A percentile compares a stretch with the other conserved stretches of the same genome.
Conservation (phyloP, 306 rosid species). For the Carpinus fangiana region DNA sequence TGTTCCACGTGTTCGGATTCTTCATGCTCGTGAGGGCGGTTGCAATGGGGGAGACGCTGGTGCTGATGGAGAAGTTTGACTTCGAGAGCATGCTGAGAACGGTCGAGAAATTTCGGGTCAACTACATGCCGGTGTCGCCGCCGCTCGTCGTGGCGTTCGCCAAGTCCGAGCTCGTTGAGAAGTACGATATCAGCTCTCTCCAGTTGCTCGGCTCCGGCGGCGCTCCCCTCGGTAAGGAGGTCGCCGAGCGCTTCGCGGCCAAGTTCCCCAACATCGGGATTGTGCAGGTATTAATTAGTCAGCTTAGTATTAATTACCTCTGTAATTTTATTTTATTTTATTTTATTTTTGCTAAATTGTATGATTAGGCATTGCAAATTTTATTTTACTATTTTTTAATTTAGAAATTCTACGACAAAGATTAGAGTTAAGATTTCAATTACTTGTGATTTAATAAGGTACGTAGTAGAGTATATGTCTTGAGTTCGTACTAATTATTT, state of each 20-base stretch:
- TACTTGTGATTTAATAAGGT: too few relatives aligned
- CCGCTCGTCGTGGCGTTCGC: slow-evolving; percentile 68
- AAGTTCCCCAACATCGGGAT: slow-evolving; percentile 61
- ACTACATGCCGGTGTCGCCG: slow-evolving; percentile 76
- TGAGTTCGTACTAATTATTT: too few relatives aligned
- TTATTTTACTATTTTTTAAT: too few relatives aligned
- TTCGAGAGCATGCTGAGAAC: slow-evolving; percentile 63
- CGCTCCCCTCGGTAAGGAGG: slow-evolving; percentile 74
- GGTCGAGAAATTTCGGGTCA: slow-evolving; percentile 56
- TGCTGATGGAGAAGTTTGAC: slow-evolving; percentile 68
- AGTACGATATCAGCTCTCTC: slow-evolving; percentile 70
- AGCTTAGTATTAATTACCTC: too few relatives aligned
- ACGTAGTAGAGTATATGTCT: too few relatives aligned
- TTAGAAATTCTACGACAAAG: too few relatives aligned
- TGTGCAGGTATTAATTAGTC: slow-evolving; percentile 33
- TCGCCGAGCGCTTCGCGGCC: slow-evolving; percentile 41
- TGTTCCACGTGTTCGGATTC: slow-evolving; percentile 81
- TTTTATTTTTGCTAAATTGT: too few relatives aligned
- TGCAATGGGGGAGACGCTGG: slow-evolving; percentile 58
- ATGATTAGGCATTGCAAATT: too few relatives aligned
- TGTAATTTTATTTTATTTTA: too few relatives aligned
- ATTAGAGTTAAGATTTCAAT: too few relatives aligned
- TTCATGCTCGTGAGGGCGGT: slow-evolving; percentile 53
- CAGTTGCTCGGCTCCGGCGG: slow-evolving; percentile 61
- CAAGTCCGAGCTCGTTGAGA: slow-evolving; percentile 59